Evolutionary conservation across 345 rosid genomes (phyloP).

Genomic region (Eucalyptus marginata): DNA sequence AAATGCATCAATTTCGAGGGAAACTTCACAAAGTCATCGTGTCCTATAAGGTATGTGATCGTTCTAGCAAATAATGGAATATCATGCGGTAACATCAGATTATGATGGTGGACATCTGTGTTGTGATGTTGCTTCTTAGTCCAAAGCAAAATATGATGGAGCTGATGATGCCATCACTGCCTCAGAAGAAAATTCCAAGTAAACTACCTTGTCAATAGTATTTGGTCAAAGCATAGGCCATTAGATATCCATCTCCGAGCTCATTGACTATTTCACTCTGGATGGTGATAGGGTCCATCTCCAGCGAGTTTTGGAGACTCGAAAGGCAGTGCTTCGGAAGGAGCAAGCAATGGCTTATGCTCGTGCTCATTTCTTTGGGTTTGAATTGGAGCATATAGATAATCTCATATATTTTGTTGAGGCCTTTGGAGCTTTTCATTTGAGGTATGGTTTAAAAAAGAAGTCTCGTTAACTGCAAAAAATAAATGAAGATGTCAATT

Average conservation of each 20-base stretch:
- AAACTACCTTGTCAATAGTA: conserved; percentile 2
- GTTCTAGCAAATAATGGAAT: not conserved
- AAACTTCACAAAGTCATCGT: conserved; percentile 28
- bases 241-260: not conserved
- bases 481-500: not conserved
- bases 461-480: not conserved
- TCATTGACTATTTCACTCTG: not conserved
- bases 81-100: not conserved
- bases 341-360: conserved; percentile 99
- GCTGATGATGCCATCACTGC: not conserved
- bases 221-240: not conserved
- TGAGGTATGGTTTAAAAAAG: conserved; percentile 31
- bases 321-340: conserved; percentile 68
- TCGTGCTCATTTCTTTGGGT: conserved; percentile 84
- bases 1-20: conserved; percentile 17
- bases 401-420: conserved; percentile 76
- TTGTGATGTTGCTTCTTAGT: conserved; percentile 16
- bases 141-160: conserved; percentile 27
- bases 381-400: conserved; percentile 53
- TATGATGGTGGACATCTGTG: not conserved
- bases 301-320: conserved; percentile 70
- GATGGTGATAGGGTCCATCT: conserved; percentile 61
- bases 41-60: conserved; percentile 37
- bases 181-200: conserved; percentile 85
- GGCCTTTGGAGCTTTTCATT: conserved; percentile 86